A percentile compares a stretch with the other conserved stretches of the same genome.
These are phyloP conservation scores for Claviceps citrina DNA, from an alignment of 2,329 filamentous ascomycete species.

Conservation along the genomic window DNA sequence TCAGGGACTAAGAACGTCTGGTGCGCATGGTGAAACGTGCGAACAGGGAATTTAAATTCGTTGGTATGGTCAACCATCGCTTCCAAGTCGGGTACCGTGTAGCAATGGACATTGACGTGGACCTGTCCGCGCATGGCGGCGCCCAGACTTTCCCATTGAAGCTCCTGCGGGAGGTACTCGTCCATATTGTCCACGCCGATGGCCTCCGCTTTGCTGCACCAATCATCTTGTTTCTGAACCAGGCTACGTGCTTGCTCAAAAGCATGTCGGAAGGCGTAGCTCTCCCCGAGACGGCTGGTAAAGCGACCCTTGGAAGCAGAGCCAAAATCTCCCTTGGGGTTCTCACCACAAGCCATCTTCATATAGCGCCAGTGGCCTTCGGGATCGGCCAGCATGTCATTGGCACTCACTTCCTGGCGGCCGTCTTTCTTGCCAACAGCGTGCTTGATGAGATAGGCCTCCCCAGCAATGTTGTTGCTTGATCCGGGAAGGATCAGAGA, in stretches of 20 bases:
- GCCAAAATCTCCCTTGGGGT: constrained; percentile 46
- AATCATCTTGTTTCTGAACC: constrained; percentile 48
- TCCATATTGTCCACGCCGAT: constrained; percentile 34
- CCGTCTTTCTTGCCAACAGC: constrained; percentile 45
- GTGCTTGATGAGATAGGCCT: constrained; percentile 55
- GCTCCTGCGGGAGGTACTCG: constrained; percentile 44
- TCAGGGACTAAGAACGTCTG: constrained; percentile 52
- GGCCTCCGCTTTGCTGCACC: constrained; percentile 43
- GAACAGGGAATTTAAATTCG: constrained; percentile 52
- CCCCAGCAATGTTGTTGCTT: constrained; percentile 59
- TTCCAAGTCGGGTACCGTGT: constrained; percentile 53
- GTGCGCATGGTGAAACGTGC: constrained; percentile 56
- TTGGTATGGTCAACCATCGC: constrained; percentile 55
- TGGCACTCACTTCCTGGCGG: constrained; percentile 45
- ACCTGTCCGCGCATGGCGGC: constrained; percentile 53
- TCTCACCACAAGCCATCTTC: constrained; percentile 65
- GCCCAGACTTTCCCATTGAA: constrained; percentile 46
- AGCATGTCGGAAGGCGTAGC: constrained; percentile 52
- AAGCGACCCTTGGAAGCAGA: constrained; percentile 26
- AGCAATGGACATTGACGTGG: constrained; percentile 56
- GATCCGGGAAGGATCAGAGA: constrained; percentile 52
- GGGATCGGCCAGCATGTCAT: constrained; percentile 50
- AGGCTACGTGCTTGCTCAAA: constrained; percentile 46
- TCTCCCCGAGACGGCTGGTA: constrained; percentile 49
- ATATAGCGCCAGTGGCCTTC: constrained; percentile 53